These are phyloP conservation scores for Suhomyces bribrorum DNA, from an alignment of 1,139 yeast genomes.

Conservation along the genomic window DNA sequence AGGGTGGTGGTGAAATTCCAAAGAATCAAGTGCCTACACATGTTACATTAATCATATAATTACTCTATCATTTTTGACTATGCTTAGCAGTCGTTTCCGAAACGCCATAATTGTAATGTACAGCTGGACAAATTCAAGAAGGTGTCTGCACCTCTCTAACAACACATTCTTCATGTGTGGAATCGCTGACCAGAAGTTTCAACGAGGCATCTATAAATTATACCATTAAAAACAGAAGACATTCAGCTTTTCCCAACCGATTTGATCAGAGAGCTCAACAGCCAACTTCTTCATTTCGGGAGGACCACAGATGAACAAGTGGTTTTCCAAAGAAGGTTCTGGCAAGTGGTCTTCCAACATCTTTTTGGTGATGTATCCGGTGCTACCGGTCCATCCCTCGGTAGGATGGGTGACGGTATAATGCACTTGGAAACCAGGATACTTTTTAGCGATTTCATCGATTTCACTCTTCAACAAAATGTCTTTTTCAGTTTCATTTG, in stretches of 20 bases:
- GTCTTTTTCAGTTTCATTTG: constrained; percentile 73
- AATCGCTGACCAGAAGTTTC: too few species aligned
- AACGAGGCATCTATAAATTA: background rate
- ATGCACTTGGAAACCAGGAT: constrained; percentile 59
- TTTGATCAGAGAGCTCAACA: constrained; percentile 49
- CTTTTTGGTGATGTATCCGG: constrained; percentile 61
- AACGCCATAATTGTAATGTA: too few species aligned
- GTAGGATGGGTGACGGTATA: constrained; percentile 45
- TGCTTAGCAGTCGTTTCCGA: too few species aligned
- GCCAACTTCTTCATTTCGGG: constrained; percentile 62
- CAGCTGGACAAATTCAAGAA: too few species aligned
- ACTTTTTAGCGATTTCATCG: constrained; percentile 63
- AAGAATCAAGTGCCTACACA: too few species aligned
- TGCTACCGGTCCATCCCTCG: constrained; percentile 54
- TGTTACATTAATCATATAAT: too few species aligned
- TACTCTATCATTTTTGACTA: too few species aligned
- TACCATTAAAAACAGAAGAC: constrained; percentile 62
- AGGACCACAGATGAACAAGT: constrained; percentile 76
- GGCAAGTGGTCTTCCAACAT: constrained; percentile 53
- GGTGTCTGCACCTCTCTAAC: too few species aligned
- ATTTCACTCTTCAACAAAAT: constrained; percentile 68
- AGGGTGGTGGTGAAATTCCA: too few species aligned
- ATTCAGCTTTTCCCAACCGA: constrained; percentile 62
- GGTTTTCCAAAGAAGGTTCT: constrained; percentile 37
- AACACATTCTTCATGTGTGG: too few species aligned